Conservation (phyloP, 768 basidiomycete species). For the Roridomyces roridus region DNA sequence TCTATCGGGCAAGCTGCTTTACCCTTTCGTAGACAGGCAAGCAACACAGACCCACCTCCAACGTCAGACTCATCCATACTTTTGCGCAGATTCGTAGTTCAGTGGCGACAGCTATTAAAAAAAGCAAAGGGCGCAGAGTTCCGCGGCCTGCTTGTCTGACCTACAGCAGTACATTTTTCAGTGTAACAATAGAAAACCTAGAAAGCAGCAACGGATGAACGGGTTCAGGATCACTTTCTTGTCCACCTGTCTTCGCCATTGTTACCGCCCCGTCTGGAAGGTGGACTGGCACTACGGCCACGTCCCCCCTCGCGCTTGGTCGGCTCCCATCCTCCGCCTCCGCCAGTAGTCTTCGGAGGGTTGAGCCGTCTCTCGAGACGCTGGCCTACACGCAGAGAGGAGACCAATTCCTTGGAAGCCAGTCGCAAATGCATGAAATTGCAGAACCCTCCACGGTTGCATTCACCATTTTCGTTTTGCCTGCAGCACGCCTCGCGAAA, state of each 20-base stretch:
- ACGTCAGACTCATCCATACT: not conserved
- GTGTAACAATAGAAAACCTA: constrained; percentile 1
- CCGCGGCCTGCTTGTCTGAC: constrained; percentile 71
- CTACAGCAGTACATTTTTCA: constrained; percentile 19
- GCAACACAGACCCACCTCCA: constrained; percentile 22
- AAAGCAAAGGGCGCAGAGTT: constrained; percentile 53
- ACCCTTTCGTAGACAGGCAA: constrained; percentile 82
- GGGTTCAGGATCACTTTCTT: constrained; percentile 49
- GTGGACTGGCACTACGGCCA: constrained; percentile 78
- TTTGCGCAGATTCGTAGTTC: constrained; percentile 76
- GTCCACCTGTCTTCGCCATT: constrained; percentile 83
- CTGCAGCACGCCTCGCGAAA: constrained; percentile 99
- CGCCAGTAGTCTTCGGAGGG: constrained; percentile 64
- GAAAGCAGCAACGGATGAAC: not conserved
- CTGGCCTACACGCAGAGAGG: constrained; percentile 81
- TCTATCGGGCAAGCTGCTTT: constrained; percentile 82
- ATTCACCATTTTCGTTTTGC: constrained; percentile 98
- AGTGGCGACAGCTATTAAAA: constrained; percentile 76
- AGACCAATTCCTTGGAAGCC: constrained; percentile 84
- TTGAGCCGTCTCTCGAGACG: constrained; percentile 80
- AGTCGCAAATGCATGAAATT: constrained; percentile 98
- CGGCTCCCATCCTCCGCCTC: constrained; percentile 88
- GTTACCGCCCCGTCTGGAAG: constrained; percentile 58
- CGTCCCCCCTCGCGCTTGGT: constrained; percentile 67
- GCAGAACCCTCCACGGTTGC: constrained; percentile 97